phyloP scores from a whole-genome alignment of 805 yeast genomes.

The Candida golubevii region DNA sequence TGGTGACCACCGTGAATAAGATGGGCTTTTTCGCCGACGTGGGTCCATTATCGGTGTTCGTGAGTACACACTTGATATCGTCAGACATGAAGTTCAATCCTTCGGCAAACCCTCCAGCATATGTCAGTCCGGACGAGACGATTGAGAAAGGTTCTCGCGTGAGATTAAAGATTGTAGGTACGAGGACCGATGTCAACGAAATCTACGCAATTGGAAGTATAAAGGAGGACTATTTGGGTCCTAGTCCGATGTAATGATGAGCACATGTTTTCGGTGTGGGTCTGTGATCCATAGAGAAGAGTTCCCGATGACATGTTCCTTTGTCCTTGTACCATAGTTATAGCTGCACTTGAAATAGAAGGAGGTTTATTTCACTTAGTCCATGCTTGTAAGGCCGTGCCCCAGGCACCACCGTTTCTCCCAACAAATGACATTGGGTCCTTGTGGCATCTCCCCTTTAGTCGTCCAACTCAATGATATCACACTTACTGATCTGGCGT shows the following conservation, averaged over 20 bases:
- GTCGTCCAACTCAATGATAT: constrained; percentile 18
- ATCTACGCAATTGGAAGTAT: constrained; percentile 97
- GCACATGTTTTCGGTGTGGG: too few species aligned
- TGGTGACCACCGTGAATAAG: constrained; percentile 87
- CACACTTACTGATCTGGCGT: constrained; percentile 6
- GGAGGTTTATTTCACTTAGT: too few species aligned
- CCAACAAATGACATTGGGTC: too few species aligned
- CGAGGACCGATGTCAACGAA: constrained; percentile 94
- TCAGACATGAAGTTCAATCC: constrained; percentile 92
- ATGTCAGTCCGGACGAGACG: constrained; percentile 89
- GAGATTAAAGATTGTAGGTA: constrained; percentile 93
- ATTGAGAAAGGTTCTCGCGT: constrained; percentile 92
- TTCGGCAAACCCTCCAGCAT: constrained; percentile 97
- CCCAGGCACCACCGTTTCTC: too few species aligned
- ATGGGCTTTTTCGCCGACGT: constrained; percentile 98
- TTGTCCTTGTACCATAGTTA: constrained; percentile 12
- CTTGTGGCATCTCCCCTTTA: neutral
- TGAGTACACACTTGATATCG: constrained; percentile 91
- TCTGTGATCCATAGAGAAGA: neutral
- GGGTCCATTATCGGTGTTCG: constrained; percentile 93
- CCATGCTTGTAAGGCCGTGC: neutral
- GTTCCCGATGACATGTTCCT: neutral
- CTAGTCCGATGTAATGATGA: constrained; percentile 41
- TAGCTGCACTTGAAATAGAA: constrained; percentile 1
- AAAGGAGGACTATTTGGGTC: constrained; percentile 96